Base-by-base conservation (phyloP, 345 rosid species). In the Pistacia vera region DNA sequence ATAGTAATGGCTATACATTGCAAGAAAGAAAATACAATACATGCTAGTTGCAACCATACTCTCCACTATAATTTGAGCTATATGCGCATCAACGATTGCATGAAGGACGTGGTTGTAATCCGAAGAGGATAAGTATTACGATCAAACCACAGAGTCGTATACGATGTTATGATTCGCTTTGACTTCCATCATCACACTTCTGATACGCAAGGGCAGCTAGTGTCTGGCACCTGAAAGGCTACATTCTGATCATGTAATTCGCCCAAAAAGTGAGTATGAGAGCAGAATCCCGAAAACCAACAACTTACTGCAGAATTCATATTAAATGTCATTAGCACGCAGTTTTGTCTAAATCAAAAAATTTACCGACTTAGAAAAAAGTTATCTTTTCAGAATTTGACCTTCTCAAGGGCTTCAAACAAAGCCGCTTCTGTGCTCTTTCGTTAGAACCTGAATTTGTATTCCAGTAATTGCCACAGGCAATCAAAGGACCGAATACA, bases 271-370 rank as follows among this genome's bases (percentile, higher is more conserved):
- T 91, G 70, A 94, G 85, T 69, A 96, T 89, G 76, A 96, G 82
- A 4, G 99, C 94, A 79, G 86, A 96, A 96, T 44, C 98, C 99
- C 61, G n/a, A 94, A 81, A 85, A 96, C 77, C 98, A 94, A 94
- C 83, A 96, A 79, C 84, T 94, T n/a, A n/a, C 99, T 96, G 91
- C 89, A 91, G 22, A 46, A 77, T 51, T 22, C 41, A 52, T 16
- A n/a, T 20, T 67, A 73, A 22, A 56, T 20, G 30, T 52, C 48
- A 71, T 18, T 11, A 60, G 20, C 11, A 49, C 11, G 56, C 71
- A 56, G 33, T 74, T 71, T 2, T 8, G 11, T n/a, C n/a, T n/a
- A n/a, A n/a, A n/a, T n/a, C n/a, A n/a, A n/a, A n/a, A n/a, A n/a
- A n/a, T n/a, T n/a, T n/a, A n/a, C n/a, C n/a, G n/a, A n/a, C n/a